phyloP scores from a whole-genome alignment of 306 rosid species.

The Dicorynia guianensis region DNA sequence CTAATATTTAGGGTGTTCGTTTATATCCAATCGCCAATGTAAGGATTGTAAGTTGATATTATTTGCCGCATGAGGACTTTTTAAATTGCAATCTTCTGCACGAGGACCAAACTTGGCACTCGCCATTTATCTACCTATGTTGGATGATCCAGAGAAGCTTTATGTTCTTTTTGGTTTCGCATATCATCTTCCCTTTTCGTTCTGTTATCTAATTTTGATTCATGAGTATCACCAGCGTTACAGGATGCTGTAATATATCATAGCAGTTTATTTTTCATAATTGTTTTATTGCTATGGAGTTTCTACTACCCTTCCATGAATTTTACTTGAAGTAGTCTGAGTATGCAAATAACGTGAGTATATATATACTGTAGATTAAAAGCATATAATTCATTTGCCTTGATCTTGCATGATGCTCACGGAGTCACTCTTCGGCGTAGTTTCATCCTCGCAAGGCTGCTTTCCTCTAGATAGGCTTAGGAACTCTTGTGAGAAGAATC shows the following conservation, averaged over 20 bases:
- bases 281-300: too few relatives aligned
- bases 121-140: too few relatives aligned
- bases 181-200: not conserved
- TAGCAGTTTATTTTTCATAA: too few relatives aligned
- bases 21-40: too few relatives aligned
- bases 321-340: not conserved
- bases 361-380: too few relatives aligned
- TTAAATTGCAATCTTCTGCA: too few relatives aligned
- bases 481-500: too few relatives aligned
- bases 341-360: not conserved
- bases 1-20: too few relatives aligned
- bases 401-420: not conserved
- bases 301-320: not conserved
- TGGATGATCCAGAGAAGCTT: too few relatives aligned
- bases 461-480: not conserved
- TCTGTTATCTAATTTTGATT: not conserved
- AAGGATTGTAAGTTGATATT: too few relatives aligned
- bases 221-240: not conserved
- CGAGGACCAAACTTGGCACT: too few relatives aligned
- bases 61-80: too few relatives aligned
- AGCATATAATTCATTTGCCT: not conserved
- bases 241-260: not conserved
- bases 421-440: not conserved
- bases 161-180: not conserved
- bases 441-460: not conserved